Percentiles rank a stretch among this genome's conserved stretches.
These are phyloP conservation scores for Aspergillus bertholletiae DNA, from an alignment of 495 filamentous ascomycete species.

Conservation along the genomic window DNA sequence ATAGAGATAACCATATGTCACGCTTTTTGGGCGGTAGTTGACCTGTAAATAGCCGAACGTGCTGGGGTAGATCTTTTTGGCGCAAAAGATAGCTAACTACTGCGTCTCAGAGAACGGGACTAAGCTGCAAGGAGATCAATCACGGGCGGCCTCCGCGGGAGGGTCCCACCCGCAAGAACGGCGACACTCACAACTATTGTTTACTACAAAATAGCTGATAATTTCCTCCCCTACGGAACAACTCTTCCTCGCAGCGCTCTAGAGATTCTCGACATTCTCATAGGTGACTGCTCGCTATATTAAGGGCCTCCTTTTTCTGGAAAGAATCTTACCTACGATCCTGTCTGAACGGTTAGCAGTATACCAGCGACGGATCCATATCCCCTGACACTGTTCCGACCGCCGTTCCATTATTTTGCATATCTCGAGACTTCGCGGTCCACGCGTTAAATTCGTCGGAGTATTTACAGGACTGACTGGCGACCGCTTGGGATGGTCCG, in stretches of 20 bases:
- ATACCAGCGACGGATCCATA: conserved; percentile 1
- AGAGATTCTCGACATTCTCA: background rate
- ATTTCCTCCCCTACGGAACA: background rate
- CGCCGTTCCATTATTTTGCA: conserved; percentile 10
- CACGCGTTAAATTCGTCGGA: conserved; percentile 19
- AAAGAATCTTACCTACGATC: background rate
- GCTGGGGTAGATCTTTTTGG: background rate
- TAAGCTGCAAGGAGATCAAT: conserved; percentile 9
- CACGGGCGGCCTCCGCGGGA: conserved; percentile 15
- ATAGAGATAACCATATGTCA: background rate
- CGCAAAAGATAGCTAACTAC: background rate
- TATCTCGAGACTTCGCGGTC: conserved; percentile 1
- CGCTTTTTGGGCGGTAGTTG: background rate
- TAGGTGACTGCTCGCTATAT: background rate
- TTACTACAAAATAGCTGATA: background rate
- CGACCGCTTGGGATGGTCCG: conserved; percentile 29
- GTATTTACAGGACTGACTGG: conserved; percentile 1
- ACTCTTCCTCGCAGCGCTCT: background rate
- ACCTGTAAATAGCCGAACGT: background rate
- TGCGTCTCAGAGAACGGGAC: background rate
- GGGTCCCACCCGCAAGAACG: conserved; percentile 16
- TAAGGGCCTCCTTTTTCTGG: background rate
- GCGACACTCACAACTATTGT: conserved; percentile 6
- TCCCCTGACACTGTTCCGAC: conserved; percentile 25
- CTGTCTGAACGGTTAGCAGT: background rate